These are phyloP conservation scores for Pichia sp. DNA, from an alignment of 1,139 yeast genomes.

Conservation along the genomic window DNA sequence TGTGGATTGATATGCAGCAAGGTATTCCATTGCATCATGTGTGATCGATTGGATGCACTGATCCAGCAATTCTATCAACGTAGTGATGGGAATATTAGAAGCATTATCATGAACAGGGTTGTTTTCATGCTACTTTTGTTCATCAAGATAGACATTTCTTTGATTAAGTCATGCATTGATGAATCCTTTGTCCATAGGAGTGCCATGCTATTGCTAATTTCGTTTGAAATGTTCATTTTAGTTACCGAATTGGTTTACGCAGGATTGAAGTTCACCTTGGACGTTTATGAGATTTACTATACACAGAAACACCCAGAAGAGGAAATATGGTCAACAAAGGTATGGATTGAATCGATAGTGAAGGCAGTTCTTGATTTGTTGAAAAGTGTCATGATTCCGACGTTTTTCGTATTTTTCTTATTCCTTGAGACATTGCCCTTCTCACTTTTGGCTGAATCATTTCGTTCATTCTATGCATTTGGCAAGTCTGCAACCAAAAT, in stretches of 20 bases:
- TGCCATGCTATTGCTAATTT: constrained; percentile 52
- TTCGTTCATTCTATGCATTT: constrained; percentile 39
- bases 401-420: constrained; percentile 38
- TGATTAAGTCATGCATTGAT: constrained; percentile 51
- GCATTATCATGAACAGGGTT: constrained; percentile 30
- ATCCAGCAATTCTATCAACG: constrained; percentile 31
- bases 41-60: constrained; percentile 54
- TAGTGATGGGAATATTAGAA: constrained; percentile 11
- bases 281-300: constrained; percentile 49
- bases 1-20: constrained; percentile 48
- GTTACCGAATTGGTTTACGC: constrained; percentile 48
- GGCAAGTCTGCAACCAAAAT: constrained; percentile 47
- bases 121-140: constrained; percentile 36
- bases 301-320: constrained; percentile 40
- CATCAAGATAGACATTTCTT: constrained; percentile 40
- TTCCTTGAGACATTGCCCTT: constrained; percentile 50
- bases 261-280: constrained; percentile 43
- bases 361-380: constrained; percentile 42
- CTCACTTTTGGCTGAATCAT: constrained; percentile 61
- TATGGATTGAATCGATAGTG: constrained; percentile 49
- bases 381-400: constrained; percentile 7
- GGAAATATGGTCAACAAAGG: constrained; percentile 72
- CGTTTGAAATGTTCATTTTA: constrained; percentile 68
- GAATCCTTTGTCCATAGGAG: constrained; percentile 48
- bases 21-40: constrained; percentile 67